Base-by-base conservation (phyloP, 1,139 yeast species). In the Candida buenavistaensis region DNA sequence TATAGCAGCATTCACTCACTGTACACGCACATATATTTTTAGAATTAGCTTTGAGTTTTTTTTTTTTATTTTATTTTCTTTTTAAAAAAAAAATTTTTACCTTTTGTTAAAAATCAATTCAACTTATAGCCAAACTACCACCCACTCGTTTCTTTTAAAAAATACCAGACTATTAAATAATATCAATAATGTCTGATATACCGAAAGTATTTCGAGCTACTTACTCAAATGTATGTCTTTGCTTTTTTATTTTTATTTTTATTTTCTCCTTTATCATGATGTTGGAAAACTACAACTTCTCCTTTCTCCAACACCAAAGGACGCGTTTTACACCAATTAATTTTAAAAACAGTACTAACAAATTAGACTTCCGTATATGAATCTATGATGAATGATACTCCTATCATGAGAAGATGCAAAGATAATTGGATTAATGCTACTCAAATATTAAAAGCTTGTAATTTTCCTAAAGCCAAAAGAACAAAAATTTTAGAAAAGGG, bases 341-440 rank as follows among this genome's bases (percentile, higher is more conserved):
- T 31, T 14, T 11, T 15, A 12, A 19, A 13, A 9, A 23, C 5
- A 14, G 14, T 26, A 26, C 28, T 31, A 29, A 29, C 32, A 29
- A 9, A 12, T 4, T 41, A 62, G 68, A 61, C 64, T 13, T 92
- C 92, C 37, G 97, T 90, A 27, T 86, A 83, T 54, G 98, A 92
- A 66, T 82, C 86, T 50, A 71, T 80, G 24, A 80, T 83, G 50
- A 80, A 84, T 37, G 83, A 85, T 35, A 85, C 89, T 19, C 90
- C 97, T 7, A 88, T 92, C 15, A 92, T 92, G 98, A 79, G 97
- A 57, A 71, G 97, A 41, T 82, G 87, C 47, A 70, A 74, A 28
- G 97, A 92, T 57, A 89, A 88, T 40, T 89, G 97, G 95, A 95
- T 90, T 36, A 92, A 92, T 63, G 97, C 97, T n/a, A 92, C 98